Percentiles rank a stretch among this genome's conserved stretches.
These are phyloP conservation scores for Artemisia tridentata DNA, from an alignment of 129 eudicot species.

Conservation along the genomic window DNA sequence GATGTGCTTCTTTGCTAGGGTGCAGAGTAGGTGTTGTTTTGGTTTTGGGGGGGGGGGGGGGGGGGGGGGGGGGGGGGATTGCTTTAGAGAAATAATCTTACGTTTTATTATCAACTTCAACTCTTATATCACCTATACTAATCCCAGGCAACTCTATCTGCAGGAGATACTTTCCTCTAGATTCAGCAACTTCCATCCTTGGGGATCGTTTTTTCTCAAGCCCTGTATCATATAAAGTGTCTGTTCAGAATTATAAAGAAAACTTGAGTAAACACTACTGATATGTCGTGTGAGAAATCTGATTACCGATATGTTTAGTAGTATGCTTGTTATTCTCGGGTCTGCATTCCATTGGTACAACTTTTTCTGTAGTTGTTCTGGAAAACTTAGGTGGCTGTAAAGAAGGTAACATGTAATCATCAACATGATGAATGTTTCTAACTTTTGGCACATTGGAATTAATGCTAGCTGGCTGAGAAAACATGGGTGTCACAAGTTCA, in stretches of 20 bases:
- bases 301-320: slow-evolving; percentile 25
- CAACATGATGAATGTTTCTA: slow-evolving; percentile 24
- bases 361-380: slow-evolving; percentile 14
- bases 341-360: slow-evolving; percentile 14
- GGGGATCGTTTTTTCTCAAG: slow-evolving; percentile 26
- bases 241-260: not conserved
- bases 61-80: too few species aligned
- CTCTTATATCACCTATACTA: slow-evolving; percentile 31
- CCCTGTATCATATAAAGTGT: slow-evolving; percentile 19
- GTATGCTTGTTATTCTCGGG: slow-evolving; percentile 11
- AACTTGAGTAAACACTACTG: not conserved
- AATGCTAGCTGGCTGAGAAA: slow-evolving; percentile 33
- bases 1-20: too few species aligned
- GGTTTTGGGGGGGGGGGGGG: too few species aligned
- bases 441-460: slow-evolving; percentile 27
- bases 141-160: slow-evolving; percentile 37
- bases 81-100: slow-evolving; percentile 24
- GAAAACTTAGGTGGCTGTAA: slow-evolving; percentile 33
- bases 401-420: slow-evolving; percentile 15
- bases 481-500: slow-evolving; percentile 32
- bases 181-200: slow-evolving; percentile 34
- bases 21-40: too few species aligned
- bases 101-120: slow-evolving; percentile 35
- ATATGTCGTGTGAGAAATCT: slow-evolving; percentile 8
- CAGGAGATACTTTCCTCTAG: slow-evolving; percentile 28